Conservation (phyloP, 2,329 filamentous ascomycete genomes). For the Podosphaera xanthii region DNA sequence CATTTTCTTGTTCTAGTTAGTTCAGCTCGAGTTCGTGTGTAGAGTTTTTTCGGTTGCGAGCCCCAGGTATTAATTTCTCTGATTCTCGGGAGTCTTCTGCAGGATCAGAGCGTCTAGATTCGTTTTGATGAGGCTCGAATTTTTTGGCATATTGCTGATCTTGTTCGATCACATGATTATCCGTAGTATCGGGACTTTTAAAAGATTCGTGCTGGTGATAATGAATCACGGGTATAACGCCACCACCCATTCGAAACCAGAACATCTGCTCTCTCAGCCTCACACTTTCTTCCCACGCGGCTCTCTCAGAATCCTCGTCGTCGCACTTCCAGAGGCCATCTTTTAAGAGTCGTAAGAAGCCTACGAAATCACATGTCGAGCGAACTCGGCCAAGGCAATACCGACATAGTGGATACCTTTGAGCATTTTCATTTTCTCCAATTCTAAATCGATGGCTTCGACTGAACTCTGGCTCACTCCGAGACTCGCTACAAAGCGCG, state of each 20-base stretch:
- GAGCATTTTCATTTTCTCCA: slow-evolving; percentile 65
- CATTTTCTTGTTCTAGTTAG: slow-evolving; percentile 2
- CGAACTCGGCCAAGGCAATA: slow-evolving; percentile 71
- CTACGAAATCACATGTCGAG: slow-evolving; percentile 77
- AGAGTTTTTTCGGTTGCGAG: not conserved
- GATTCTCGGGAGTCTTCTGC: not conserved
- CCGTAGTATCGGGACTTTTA: slow-evolving; percentile 12
- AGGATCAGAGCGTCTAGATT: not conserved
- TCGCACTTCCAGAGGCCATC: slow-evolving; percentile 80
- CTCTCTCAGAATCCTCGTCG: slow-evolving; percentile 61
- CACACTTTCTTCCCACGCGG: slow-evolving; percentile 87
- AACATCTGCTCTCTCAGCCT: slow-evolving; percentile 86
- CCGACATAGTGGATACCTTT: slow-evolving; percentile 71
- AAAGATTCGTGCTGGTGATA: slow-evolving; percentile 7
- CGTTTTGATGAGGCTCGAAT: not conserved
- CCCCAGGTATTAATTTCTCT: not conserved
- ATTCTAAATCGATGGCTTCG: slow-evolving; percentile 76
- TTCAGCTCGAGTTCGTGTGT: not conserved
- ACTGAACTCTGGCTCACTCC: slow-evolving; percentile 46
- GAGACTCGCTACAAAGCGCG: slow-evolving; percentile 67
- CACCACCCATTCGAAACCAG: slow-evolving; percentile 80
- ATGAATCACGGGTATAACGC: slow-evolving; percentile 43
- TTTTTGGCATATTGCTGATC: slow-evolving; percentile 4
- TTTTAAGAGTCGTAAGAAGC: slow-evolving; percentile 74
- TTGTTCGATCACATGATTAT: slow-evolving; percentile 12